phyloP scores from a whole-genome alignment of 2,329 filamentous ascomycete genomes.

The Lasiodiplodia gonubiensis region DNA sequence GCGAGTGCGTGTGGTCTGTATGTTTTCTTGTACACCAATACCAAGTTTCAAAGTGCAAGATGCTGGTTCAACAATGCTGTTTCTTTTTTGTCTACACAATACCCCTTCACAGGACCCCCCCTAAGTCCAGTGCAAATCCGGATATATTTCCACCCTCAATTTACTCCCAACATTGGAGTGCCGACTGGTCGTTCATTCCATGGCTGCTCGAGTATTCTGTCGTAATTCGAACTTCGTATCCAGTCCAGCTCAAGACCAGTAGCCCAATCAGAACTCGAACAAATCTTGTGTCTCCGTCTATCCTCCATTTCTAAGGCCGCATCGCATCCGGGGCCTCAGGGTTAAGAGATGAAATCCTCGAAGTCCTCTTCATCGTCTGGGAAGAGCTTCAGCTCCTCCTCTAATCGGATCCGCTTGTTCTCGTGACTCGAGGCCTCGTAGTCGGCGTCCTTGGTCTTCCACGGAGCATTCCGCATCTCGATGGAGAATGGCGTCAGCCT shows the following conservation, averaged over 20 bases:
- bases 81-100: not conserved
- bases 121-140: not conserved
- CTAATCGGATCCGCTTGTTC: not conserved
- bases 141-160: not conserved
- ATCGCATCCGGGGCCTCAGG: not conserved
- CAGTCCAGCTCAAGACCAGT: not conserved
- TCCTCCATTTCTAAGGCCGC: not conserved
- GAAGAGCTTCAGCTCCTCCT: not conserved
- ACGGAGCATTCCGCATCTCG: not conserved
- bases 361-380: constrained; percentile 12
- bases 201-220: not conserved
- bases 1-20: not conserved
- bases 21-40: constrained; percentile 21
- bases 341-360: constrained; percentile 4
- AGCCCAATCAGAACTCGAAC: not conserved
- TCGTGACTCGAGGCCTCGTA: not conserved
- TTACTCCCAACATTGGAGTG: not conserved
- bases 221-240: too few relatives aligned
- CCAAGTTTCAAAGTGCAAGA: constrained; percentile 10
- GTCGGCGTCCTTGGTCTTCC: not conserved
- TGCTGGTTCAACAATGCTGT: not conserved
- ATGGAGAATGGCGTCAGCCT: constrained; percentile 10
- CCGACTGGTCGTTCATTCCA: not conserved
- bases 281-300: too few relatives aligned
- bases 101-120: not conserved